phyloP scores from a whole-genome alignment of 495 filamentous ascomycete genomes.

The Lasiosphaeriaceae sp. region DNA sequence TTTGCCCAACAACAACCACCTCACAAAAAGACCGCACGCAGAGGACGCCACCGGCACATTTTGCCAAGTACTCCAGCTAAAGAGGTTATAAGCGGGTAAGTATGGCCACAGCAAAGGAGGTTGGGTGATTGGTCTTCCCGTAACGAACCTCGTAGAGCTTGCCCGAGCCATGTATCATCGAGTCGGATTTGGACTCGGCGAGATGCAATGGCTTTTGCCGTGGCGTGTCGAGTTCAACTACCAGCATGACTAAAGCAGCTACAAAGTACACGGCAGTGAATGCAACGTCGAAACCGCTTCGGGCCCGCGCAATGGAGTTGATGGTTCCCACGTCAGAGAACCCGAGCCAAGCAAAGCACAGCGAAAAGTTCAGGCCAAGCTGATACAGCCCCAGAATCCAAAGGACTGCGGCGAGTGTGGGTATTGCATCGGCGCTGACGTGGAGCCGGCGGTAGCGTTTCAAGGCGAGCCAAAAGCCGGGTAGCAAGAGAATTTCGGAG shows the following conservation, averaged over 20 bases:
- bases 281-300: background rate
- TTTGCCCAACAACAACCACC: background rate
- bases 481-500: background rate
- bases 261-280: background rate
- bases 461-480: background rate
- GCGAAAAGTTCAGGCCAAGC: background rate
- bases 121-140: no score
- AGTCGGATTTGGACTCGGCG: no score
- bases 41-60: background rate
- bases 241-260: background rate
- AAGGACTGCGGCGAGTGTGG: background rate
- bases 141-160: no score
- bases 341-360: conserved; percentile 1
- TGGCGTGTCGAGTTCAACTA: no score
- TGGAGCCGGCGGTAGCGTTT: background rate
- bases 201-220: no score
- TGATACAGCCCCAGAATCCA: background rate
- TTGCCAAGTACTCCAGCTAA: background rate
- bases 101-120: no score
- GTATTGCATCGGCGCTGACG: background rate
- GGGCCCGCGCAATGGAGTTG: background rate
- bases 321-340: background rate
- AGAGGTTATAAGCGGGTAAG: no score
- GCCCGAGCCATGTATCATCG: no score
- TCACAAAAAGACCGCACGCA: background rate